phyloP scores from a whole-genome alignment of 2,329 filamentous ascomycete genomes.

The Pseudopyrenochaeta lycopersici region DNA sequence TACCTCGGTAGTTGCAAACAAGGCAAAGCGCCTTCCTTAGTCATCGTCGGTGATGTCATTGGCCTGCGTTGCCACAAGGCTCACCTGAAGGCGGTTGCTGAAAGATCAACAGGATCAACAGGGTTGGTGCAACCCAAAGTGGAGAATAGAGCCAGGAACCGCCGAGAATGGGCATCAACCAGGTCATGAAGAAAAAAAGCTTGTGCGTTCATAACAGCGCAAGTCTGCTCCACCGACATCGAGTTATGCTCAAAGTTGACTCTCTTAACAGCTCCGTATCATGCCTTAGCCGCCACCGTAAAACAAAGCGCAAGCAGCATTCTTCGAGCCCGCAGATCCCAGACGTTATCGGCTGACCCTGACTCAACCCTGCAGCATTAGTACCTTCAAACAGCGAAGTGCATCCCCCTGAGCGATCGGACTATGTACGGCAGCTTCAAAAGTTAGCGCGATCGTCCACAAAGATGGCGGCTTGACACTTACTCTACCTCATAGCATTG shows the following conservation, averaged over 20 bases:
- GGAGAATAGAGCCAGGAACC: background rate
- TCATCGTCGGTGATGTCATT: constrained; percentile 12
- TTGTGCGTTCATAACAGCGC: background rate
- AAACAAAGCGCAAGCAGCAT: background rate
- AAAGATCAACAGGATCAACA: background rate
- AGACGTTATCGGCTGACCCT: no score
- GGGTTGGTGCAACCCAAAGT: background rate
- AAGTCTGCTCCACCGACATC: background rate
- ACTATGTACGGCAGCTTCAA: constrained; percentile 9
- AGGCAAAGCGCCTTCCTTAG: constrained; percentile 8
- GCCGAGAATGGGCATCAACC: background rate
- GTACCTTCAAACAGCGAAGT: background rate
- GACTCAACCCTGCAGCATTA: background rate
- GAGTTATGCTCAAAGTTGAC: background rate
- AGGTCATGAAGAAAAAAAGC: background rate
- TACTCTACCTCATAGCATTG: background rate
- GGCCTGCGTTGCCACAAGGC: background rate
- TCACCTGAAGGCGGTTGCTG: background rate
- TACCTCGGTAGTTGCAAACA: constrained; percentile 1
- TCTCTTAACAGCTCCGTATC: background rate
- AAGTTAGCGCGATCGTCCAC: constrained; percentile 20
- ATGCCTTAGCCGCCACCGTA: background rate
- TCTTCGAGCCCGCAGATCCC: background rate
- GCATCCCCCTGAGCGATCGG: background rate
- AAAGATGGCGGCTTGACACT: background rate